Evolutionary conservation across 805 yeast genomes (phyloP).

Genomic region (Starmerella riodocensis): DNA sequence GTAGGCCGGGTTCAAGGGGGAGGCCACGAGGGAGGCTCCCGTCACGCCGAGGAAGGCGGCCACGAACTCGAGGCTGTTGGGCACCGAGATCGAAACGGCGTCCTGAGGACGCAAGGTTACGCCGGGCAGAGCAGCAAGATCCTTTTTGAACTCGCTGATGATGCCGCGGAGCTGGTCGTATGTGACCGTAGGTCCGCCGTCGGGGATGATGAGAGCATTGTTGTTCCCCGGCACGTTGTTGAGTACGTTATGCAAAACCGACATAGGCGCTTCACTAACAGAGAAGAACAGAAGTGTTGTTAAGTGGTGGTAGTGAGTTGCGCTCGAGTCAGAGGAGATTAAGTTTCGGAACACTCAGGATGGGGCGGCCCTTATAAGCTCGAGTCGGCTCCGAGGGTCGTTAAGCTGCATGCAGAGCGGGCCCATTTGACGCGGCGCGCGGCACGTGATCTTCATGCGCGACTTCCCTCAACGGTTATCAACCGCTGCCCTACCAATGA

Average conservation of each 20-base stretch:
- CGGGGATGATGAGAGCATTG: constrained; percentile 32
- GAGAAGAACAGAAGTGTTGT: no score
- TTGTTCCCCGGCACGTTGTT: constrained; percentile 10
- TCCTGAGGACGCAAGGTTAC: constrained; percentile 29
- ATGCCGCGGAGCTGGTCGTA: constrained; percentile 35
- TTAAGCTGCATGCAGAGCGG: no score
- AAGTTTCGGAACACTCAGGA: no score
- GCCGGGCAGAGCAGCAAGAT: constrained; percentile 26
- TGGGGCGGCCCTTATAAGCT: no score
- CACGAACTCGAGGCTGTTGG: constrained; percentile 48
- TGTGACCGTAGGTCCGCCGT: constrained; percentile 33
- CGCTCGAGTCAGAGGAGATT: no score
- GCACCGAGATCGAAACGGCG: constrained; percentile 46
- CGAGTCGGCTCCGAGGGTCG: no score
- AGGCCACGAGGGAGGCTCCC: constrained; percentile 44
- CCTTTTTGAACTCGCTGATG: constrained; percentile 36
- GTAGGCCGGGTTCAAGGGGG: constrained; percentile 56
- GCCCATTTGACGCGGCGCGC: no score
- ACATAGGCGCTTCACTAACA: constrained; percentile 7
- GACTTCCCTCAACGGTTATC: no score
- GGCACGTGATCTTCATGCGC: no score
- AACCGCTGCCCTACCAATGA: no score
- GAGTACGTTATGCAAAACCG: constrained; percentile 14
- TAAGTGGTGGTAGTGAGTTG: no score
- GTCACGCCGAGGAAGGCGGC: constrained; percentile 45